Base-by-base conservation (phyloP, 148 eudicot genomes). In the Dianthus caryophyllus region DNA sequence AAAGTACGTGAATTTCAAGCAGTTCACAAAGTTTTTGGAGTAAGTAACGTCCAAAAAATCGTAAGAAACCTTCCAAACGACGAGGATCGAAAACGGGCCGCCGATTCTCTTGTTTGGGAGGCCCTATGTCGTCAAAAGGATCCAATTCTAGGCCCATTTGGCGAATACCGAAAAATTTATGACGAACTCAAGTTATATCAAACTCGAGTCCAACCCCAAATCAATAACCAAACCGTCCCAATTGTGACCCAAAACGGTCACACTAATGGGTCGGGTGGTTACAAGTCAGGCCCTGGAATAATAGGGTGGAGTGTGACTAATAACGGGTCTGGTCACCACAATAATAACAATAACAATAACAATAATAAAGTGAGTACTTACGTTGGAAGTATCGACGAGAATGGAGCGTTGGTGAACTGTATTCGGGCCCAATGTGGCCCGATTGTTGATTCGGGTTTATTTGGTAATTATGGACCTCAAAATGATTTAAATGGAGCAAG, bases 11-110 rank as follows among this genome's bases (percentile, higher is more conserved):
- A 93, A 64, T 93, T 93, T 18, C 85, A 83, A 52, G 95, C 92
- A 0, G 96, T 93, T 14, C 95, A 93, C 67, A 93, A 79, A 73
- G 78, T 93, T 14, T 93, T 93, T 31, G 98, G 98, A 0, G 98
- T 93, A 1, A 89, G 96, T 62, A 93, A 93, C 53, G 82, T 87
- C 36, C 88, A 84, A 33, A 93, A 89, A 63, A 68, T 89, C 1
- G 75, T 93, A 9, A 81, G 46, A 58, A 76, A 22, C 52, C 78
- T 84, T 0, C 72, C 48, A 0, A 72, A 36, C 4, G 88, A 83
- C 7, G 91, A 87, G 31, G 91, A 93, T 15, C 60, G 87, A 33
- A 81, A 61, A 73, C 77, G 73, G 26, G 91, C 88, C 0, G 77
- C 84, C 0, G 89, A 87, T 26, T 87, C 98, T 9, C 87, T 93